Percentiles rank a stretch among this genome's conserved stretches.
These are phyloP conservation scores for Paecilomyces formosus DNA, from an alignment of 2,329 filamentous ascomycete genomes.

Conservation along the genomic window DNA sequence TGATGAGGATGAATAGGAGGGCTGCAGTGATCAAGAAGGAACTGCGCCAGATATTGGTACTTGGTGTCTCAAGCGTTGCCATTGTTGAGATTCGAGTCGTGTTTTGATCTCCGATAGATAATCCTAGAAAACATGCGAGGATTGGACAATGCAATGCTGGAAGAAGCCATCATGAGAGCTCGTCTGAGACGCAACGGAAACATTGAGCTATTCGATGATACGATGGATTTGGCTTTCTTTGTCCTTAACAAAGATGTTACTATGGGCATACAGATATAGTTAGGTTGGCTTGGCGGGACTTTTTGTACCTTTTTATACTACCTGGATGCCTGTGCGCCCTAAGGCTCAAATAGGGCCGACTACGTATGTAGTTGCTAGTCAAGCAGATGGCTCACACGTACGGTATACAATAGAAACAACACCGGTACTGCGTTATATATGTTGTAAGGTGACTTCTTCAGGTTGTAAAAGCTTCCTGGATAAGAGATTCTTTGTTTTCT, in stretches of 20 bases:
- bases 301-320: background rate
- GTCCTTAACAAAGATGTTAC: background rate
- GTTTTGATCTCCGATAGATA: background rate
- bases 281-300: background rate
- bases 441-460: too few relatives aligned
- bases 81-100: background rate
- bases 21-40: background rate
- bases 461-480: background rate
- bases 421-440: too few relatives aligned
- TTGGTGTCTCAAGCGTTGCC: background rate
- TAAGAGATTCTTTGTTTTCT: background rate
- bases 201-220: background rate
- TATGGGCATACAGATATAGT: background rate
- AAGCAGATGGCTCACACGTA: too few relatives aligned
- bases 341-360: background rate
- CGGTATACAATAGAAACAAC: too few relatives aligned
- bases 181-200: background rate
- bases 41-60: background rate
- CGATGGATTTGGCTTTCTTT: background rate
- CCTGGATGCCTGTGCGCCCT: background rate
- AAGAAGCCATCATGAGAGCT: background rate
- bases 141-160: too few relatives aligned
- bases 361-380: background rate
- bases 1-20: background rate
- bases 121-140: too few relatives aligned